Evolutionary conservation across 2,329 filamentous ascomycete species (phyloP).

Genomic region (Arthrobotrys sphaeroides): DNA sequence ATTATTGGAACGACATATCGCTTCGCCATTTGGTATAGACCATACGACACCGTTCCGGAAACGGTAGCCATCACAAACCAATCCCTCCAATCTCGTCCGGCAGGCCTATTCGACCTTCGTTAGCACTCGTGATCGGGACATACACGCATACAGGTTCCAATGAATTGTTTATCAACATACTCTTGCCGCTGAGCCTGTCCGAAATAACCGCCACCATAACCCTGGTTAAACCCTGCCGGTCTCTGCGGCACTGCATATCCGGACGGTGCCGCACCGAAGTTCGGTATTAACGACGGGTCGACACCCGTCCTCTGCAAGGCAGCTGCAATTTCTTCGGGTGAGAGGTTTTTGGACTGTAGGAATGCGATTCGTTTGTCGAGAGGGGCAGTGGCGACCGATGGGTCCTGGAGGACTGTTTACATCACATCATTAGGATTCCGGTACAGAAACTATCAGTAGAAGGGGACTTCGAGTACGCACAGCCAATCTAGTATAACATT

Average conservation of each 20-base stretch:
- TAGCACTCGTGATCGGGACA: neutral
- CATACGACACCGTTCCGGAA: constrained; percentile 86
- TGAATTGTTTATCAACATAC: constrained; percentile 31
- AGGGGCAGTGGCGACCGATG: constrained; percentile 87
- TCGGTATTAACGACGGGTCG: constrained; percentile 64
- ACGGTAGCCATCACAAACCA: constrained; percentile 99
- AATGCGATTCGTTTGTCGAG: constrained; percentile 93
- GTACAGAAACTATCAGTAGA: neutral
- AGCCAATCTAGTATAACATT: constrained; percentile 29
- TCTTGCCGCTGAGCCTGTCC: constrained; percentile 44
- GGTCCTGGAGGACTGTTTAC: constrained; percentile 83
- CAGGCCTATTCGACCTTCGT: constrained; percentile 48
- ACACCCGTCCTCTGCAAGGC: constrained; percentile 80
- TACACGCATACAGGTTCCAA: neutral
- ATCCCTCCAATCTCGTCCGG: constrained; percentile 84
- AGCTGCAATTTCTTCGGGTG: constrained; percentile 89
- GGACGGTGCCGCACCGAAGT: constrained; percentile 64
- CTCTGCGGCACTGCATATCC: constrained; percentile 62
- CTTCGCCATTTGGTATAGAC: constrained; percentile 86
- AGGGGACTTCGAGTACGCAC: constrained; percentile 6
- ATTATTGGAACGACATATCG: constrained; percentile 92
- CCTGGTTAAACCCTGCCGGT: constrained; percentile 63
- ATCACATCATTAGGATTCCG: constrained; percentile 25
- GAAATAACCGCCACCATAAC: constrained; percentile 50
- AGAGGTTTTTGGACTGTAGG: constrained; percentile 94